Evolutionary conservation across 1,284 basidiomycete species (phyloP).

Genomic region (Caloboletus inedulis): DNA sequence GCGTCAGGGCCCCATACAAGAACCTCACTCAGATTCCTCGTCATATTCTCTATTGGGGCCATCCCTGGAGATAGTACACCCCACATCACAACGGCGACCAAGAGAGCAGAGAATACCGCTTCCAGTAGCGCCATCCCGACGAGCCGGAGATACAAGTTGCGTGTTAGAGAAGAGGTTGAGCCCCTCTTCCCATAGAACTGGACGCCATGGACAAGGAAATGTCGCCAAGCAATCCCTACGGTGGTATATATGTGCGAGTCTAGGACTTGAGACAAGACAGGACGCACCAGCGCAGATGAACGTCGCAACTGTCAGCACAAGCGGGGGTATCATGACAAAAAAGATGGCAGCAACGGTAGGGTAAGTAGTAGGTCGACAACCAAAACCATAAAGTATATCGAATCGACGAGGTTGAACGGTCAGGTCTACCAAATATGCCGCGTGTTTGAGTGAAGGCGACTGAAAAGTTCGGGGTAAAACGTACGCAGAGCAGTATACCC

Average conservation of each 20-base stretch:
- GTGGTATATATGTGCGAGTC: not conserved
- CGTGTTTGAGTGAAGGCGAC: not conserved
- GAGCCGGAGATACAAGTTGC: slow-evolving; percentile 41
- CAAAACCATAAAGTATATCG: slow-evolving; percentile 59
- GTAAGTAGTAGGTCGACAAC: slow-evolving; percentile 60
- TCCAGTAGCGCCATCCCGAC: slow-evolving; percentile 41
- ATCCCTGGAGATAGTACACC: slow-evolving; percentile 22
- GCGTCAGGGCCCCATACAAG: slow-evolving; percentile 10
- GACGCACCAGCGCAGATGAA: slow-evolving; percentile 42
- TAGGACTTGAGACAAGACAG: not conserved
- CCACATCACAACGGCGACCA: slow-evolving; percentile 18
- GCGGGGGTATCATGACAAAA: slow-evolving; percentile 57
- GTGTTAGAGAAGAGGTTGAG: slow-evolving; percentile 28
- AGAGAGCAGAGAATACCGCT: slow-evolving; percentile 27
- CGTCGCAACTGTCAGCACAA: slow-evolving; percentile 44
- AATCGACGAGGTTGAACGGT: slow-evolving; percentile 69
- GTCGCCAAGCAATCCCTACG: slow-evolving; percentile 28
- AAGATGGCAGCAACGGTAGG: slow-evolving; percentile 49
- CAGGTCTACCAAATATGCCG: slow-evolving; percentile 42
- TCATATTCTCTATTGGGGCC: slow-evolving; percentile 12
- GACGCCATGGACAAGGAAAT: slow-evolving; percentile 29
- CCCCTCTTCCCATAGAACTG: slow-evolving; percentile 26
- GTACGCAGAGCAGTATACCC: slow-evolving; percentile 58
- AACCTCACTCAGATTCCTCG: slow-evolving; percentile 20
- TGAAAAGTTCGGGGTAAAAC: slow-evolving; percentile 25